Conservation (phyloP, 2,329 filamentous ascomycete species). For the Diaporthe amygdali region DNA sequence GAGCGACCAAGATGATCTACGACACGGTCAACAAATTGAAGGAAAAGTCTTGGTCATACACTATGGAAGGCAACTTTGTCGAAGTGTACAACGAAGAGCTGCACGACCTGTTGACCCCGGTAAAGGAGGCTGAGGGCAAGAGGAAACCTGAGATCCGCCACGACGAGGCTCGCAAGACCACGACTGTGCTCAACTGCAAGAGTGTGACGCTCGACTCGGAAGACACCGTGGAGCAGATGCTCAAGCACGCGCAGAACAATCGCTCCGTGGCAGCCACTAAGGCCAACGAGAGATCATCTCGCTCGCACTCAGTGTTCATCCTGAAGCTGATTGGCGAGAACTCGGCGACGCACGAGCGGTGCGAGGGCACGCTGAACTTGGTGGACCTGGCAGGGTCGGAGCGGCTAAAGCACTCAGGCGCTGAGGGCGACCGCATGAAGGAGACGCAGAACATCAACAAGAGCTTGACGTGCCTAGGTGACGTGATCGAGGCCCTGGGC, state of each 20-base stretch:
- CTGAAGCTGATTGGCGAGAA: conserved; percentile 80
- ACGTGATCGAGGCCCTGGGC: conserved; percentile 93
- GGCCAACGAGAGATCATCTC: conserved; percentile 91
- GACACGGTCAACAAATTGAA: conserved; percentile 81
- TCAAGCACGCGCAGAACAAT: conserved; percentile 82
- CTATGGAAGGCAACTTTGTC: conserved; percentile 92
- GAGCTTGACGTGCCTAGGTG: conserved; percentile 87
- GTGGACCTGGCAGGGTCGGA: conserved; percentile 96
- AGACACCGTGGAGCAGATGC: conserved; percentile 78
- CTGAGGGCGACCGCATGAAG: conserved; percentile 83
- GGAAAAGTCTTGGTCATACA: conserved; percentile 93
- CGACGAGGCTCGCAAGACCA: conserved; percentile 81
- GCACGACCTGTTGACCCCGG: conserved; percentile 77
- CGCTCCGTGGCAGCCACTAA: conserved; percentile 96
- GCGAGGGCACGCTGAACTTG: conserved; percentile 92
- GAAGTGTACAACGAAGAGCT: conserved; percentile 99
- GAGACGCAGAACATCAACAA: conserved; percentile 99
- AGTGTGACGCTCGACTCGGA: conserved; percentile 80
- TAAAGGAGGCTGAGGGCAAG: conserved; percentile 72
- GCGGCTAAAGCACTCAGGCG: conserved; percentile 83
- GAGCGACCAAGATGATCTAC: conserved; percentile 93
- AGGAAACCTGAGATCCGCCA: conserved; percentile 91
- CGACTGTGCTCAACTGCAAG: conserved; percentile 79
- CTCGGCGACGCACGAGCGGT: conserved; percentile 76
- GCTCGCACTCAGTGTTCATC: conserved; percentile 96